A percentile compares a stretch with the other conserved stretches of the same genome.
Evolutionary conservation across 2,329 filamentous ascomycete species (phyloP).

Genomic region (Fusarium poae): DNA sequence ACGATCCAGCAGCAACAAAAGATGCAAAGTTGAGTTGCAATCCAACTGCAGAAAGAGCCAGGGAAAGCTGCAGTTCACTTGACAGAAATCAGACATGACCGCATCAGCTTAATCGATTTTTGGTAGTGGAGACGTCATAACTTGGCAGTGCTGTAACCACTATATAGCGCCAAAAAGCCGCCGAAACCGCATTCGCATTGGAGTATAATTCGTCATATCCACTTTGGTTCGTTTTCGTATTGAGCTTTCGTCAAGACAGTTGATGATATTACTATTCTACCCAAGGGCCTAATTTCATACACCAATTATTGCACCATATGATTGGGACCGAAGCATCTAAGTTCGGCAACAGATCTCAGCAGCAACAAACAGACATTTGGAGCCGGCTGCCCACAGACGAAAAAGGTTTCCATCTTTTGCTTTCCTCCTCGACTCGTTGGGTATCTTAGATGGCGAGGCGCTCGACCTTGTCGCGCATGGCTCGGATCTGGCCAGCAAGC

Average conservation of each 20-base stretch:
- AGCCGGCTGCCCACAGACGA: slow-evolving; percentile 24
- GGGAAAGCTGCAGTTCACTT: slow-evolving; percentile 26
- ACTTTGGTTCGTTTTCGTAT: slow-evolving; percentile 44
- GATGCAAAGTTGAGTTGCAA: slow-evolving; percentile 8
- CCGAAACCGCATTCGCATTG: slow-evolving; percentile 45
- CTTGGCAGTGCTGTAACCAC: slow-evolving; percentile 31
- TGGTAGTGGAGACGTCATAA: slow-evolving; percentile 45
- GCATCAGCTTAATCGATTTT: slow-evolving; percentile 37
- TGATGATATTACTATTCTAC: slow-evolving; percentile 44
- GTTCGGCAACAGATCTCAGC: slow-evolving; percentile 29
- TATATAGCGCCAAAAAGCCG: slow-evolving; percentile 27
- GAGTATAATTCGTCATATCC: slow-evolving; percentile 28
- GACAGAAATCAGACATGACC: slow-evolving; percentile 41
- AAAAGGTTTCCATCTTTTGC: slow-evolving; percentile 29
- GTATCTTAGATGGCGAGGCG: slow-evolving; percentile 85
- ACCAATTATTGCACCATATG: slow-evolving; percentile 35
- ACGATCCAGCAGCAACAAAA: slow-evolving; percentile 7
- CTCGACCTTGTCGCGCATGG: slow-evolving; percentile 95
- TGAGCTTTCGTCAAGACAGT: slow-evolving; percentile 35
- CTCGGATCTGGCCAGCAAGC: slow-evolving; percentile 86
- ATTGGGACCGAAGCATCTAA: slow-evolving; percentile 22
- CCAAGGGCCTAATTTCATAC: slow-evolving; percentile 32
- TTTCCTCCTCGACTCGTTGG: slow-evolving; percentile 34
- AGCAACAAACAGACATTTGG: slow-evolving; percentile 7
- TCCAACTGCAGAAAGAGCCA: slow-evolving; percentile 9